These are phyloP conservation scores for Apiotrichum gracile DNA, from an alignment of 1,284 basidiomycete species.

Conservation along the genomic window DNA sequence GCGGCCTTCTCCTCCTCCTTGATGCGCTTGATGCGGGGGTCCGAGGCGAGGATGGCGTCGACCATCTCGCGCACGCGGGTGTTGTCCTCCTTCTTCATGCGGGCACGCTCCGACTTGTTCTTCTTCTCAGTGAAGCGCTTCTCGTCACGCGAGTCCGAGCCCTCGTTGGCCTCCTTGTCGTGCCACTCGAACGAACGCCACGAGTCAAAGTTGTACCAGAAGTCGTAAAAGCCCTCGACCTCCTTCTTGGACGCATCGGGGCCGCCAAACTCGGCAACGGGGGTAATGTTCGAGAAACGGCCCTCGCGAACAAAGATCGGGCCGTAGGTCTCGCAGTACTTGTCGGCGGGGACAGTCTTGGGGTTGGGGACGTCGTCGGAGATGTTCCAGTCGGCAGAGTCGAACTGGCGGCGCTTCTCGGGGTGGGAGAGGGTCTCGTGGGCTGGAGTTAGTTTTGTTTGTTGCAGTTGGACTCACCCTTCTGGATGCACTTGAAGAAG, in stretches of 20 bases:
- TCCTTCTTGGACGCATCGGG: conserved; percentile 68
- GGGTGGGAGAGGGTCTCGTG: conserved; percentile 82
- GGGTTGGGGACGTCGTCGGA: conserved; percentile 72
- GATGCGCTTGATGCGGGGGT: conserved; percentile 96
- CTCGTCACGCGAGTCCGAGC: conserved; percentile 95
- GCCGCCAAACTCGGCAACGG: conserved; percentile 77
- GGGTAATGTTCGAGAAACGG: conserved; percentile 80
- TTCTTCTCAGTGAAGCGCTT: conserved; percentile 99
- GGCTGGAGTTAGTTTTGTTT: conserved; percentile 48
- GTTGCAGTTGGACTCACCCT: conserved; percentile 48
- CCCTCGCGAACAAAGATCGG: conserved; percentile 87
- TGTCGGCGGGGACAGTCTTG: conserved; percentile 56
- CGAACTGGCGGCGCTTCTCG: conserved; percentile 90
- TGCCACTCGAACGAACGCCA: conserved; percentile 98
- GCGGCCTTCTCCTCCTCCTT: conserved; percentile 95
- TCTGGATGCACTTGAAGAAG: conserved; percentile 99
- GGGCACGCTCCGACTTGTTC: conserved; percentile 93
- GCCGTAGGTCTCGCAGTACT: conserved; percentile 53
- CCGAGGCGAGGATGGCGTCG: conserved; percentile 75
- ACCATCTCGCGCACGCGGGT: conserved; percentile 81
- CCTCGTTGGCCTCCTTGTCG: conserved; percentile 98
- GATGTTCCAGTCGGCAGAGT: conserved; percentile 85
- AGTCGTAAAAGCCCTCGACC: conserved; percentile 94
- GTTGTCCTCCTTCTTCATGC: conserved; percentile 97
- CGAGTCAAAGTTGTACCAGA: conserved; percentile 99